Evolutionary conservation across 805 yeast genomes (phyloP).

Genomic region (Wickerhamiella hasegawae): DNA sequence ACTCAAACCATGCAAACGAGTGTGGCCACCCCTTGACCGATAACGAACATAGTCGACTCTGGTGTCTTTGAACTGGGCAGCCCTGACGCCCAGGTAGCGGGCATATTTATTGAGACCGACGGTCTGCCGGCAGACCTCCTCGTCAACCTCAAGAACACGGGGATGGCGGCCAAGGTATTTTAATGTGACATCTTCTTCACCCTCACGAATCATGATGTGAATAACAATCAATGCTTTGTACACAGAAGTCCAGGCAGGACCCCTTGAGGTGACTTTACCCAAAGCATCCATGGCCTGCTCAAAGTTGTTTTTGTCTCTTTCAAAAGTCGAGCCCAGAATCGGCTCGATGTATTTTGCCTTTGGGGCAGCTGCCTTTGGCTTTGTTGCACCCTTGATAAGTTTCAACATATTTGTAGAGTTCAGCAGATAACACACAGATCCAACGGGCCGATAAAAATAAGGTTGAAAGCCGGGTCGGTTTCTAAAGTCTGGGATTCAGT

Average conservation of each 20-base stretch:
- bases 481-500: no score
- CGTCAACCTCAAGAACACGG: constrained; percentile 33
- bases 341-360: constrained; percentile 94
- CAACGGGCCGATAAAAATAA: no score
- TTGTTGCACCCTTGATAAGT: constrained; percentile 18
- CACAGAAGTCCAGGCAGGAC: constrained; percentile 75
- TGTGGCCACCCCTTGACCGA: constrained; percentile 31
- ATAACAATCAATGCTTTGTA: constrained; percentile 72
- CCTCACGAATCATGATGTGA: constrained; percentile 88
- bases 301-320: constrained; percentile 44
- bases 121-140: constrained; percentile 19
- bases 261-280: constrained; percentile 40
- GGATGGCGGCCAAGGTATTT: constrained; percentile 36
- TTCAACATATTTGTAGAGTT: no score
- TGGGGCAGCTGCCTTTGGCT: constrained; percentile 74
- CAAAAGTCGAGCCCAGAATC: constrained; percentile 52
- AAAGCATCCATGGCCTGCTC: constrained; percentile 53
- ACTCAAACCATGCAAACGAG: constrained; percentile 45
- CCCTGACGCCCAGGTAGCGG: constrained; percentile 51
- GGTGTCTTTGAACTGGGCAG: constrained; percentile 49
- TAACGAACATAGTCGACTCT: constrained; percentile 62
- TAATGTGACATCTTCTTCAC: constrained; percentile 62
- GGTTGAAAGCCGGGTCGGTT: no score
- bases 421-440: no score
- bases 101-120: constrained; percentile 43